phyloP scores from a whole-genome alignment of 371 early-diverging fungal species.

The Rhizopus delemar region DNA sequence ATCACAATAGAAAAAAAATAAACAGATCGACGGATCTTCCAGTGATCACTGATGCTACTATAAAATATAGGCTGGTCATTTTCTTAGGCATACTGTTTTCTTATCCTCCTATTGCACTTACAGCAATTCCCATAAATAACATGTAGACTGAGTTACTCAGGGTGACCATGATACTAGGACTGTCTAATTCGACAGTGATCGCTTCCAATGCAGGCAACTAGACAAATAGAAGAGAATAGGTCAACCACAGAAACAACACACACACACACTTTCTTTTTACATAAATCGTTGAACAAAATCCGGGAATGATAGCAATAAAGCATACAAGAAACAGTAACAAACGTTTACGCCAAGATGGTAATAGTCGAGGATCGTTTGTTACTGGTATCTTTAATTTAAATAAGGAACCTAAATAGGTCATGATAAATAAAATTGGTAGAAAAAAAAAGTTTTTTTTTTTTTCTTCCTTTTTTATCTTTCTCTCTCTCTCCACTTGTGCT shows the following conservation, averaged over 20 bases:
- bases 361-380: slow-evolving; percentile 34
- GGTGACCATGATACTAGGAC: slow-evolving; percentile 53
- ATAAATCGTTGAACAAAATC: slow-evolving; percentile 53
- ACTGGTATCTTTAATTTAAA: slow-evolving; percentile 18
- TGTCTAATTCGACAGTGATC: slow-evolving; percentile 35
- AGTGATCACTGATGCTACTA: slow-evolving; percentile 71
- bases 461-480: no score
- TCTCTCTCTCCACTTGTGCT: not conserved
- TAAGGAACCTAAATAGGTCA: slow-evolving; percentile 20
- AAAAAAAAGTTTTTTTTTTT: slow-evolving; percentile 5
- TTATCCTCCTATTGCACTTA: slow-evolving; percentile 15
- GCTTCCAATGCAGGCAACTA: slow-evolving; percentile 57
- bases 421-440: slow-evolving; percentile 4
- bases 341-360: slow-evolving; percentile 44
- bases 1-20: slow-evolving; percentile 65
- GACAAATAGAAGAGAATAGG: not conserved
- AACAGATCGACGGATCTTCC: slow-evolving; percentile 66
- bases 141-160: slow-evolving; percentile 64
- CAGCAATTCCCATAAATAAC: slow-evolving; percentile 64
- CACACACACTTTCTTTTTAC: slow-evolving; percentile 19
- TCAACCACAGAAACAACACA: not conserved
- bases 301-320: slow-evolving; percentile 50
- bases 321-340: slow-evolving; percentile 40
- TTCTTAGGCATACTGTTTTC: slow-evolving; percentile 1
- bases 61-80: slow-evolving; percentile 58